A percentile compares a stretch with the other conserved stretches of the same genome.
Conservation (phyloP, 352 stramenopile genomes). For the Phytopythium litorale region DNA sequence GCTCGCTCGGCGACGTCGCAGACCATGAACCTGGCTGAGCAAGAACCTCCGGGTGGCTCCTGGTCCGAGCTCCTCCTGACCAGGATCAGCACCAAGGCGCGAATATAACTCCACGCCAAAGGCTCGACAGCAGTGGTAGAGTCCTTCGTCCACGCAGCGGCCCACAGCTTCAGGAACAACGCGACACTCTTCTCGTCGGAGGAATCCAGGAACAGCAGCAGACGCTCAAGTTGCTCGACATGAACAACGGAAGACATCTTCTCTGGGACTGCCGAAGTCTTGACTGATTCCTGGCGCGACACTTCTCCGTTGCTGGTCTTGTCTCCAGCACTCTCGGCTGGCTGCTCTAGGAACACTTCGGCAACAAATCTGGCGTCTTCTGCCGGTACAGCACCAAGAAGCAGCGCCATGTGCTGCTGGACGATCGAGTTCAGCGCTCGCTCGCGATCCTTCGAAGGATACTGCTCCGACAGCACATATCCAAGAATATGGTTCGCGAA, state of each 20-base stretch:
- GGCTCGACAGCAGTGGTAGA: neutral
- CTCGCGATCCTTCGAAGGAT: conserved; percentile 22
- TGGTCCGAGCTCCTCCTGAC: conserved; percentile 14
- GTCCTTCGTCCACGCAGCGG: conserved; percentile 11
- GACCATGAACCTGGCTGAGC: conserved; percentile 6
- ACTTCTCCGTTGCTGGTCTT: neutral
- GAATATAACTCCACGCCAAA: conserved; percentile 18
- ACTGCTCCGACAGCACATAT: conserved; percentile 40
- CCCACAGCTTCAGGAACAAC: conserved; percentile 47
- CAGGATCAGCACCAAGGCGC: conserved; percentile 16
- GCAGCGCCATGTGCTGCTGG: conserved; percentile 32
- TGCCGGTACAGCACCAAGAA: conserved; percentile 42
- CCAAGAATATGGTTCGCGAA: conserved; percentile 64
- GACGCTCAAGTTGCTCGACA: neutral
- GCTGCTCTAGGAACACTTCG: neutral
- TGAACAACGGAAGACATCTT: neutral
- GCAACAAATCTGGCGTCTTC: conserved; percentile 1
- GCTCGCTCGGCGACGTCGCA: conserved; percentile 4
- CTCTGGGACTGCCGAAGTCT: neutral
- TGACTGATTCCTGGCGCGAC: neutral
- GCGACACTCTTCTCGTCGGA: neutral
- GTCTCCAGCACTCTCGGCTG: neutral
- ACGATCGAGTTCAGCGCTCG: conserved; percentile 30
- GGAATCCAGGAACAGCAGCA: neutral
- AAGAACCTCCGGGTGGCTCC: conserved; percentile 2